Evolutionary conservation across 23 red algal genomes (phyloP), one percentile per base, ranked within the genome.

Genomic region (Gracilaria caudata): DNA sequence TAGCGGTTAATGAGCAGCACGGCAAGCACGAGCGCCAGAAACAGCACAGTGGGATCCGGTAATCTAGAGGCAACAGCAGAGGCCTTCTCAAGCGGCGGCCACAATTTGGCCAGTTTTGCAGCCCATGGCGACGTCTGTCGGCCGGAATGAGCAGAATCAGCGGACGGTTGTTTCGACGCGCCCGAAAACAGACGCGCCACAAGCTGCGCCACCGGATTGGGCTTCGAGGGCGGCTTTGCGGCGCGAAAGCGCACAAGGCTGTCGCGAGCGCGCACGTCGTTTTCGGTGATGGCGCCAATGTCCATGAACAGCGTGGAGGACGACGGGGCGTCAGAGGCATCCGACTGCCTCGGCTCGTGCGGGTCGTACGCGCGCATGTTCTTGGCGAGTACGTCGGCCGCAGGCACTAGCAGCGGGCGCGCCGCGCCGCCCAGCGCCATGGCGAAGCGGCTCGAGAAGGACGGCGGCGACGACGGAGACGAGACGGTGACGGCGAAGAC

Each of bases 341-440:
- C 58, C 13, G 59, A 11, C 1, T 30, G 77, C 14, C 13, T 26
- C 14, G 35, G 30, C 10, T 45, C 38, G 41, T 25, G 16, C 23
- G 63, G 25, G 23, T 91, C 87, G 34, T 51, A 47, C 0, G 87
- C 59, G 40, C 77, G 75, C 64, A 70, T 44, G 68, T 81, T 82
- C 64, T 91, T 91, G 60, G 87, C 87, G 29, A 91, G 75, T 11
- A 82, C 87, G 45, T 91, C 78, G 20, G 87, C 87, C 16, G 87
- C 87, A 29, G 87, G 77, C 38, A 91, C 87, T 20, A 82, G 66
- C 32, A 91, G 77, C 55, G 85, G 85, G 28, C 85, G 68, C 24
- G 85, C 66, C 6, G 82, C 63, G 47, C 60, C 47, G 47, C 49
- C 47, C 8, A 86, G 82, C 45, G 82, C 82, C 82, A 86, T 86